Base-by-base conservation (phyloP, 805 yeast species). In the Maudiozyma serrabonitensis region DNA sequence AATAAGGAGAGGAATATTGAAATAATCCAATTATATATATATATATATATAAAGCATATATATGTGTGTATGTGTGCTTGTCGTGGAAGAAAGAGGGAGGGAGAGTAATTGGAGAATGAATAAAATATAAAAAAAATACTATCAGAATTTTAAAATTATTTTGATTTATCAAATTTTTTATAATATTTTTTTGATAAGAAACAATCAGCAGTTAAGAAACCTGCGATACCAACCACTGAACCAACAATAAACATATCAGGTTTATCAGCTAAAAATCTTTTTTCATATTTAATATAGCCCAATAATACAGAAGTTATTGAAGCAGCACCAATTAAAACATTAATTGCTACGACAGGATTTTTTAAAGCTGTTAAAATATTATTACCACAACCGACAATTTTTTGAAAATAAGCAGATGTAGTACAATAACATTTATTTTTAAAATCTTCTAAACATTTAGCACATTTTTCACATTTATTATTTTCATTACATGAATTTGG, bases 341-440 rank as follows among this genome's bases (percentile, higher is more conserved):
- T 84, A 32, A 77, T 63, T 18, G 76, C 66, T 43, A 81, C 83
- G 4, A 76, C 83, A 0, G 87, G 87, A 68, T 81, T 80, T 58
- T 79, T 72, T 54, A 81, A 69, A 11, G 50, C 16, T 4, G 3
- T 26, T 15, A 11, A 37, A 9, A 25, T 16, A 4, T 34, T 44
- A 18, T 4, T 28, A 18, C 45, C 45, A 13, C 35, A 26, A 16
- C 25, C 21, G 4, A 42, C 5, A 12, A 42, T 2, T 19, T 42
- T 42, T 8, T 42, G 15, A 13, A 42, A 31, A 28, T 23, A 26
- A 9, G 13, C 12, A 16, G 21, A 13, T 13, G 45, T 42, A 31
- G 23, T 5, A 31, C 37, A 28, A 18, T 7, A 26, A 18, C 45
- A 42, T 16, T 26, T 42, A 11, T 42, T 34, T 19, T 42, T 42